Conservation (phyloP, 139 green algal species). For the Mesostigma viride region DNA sequence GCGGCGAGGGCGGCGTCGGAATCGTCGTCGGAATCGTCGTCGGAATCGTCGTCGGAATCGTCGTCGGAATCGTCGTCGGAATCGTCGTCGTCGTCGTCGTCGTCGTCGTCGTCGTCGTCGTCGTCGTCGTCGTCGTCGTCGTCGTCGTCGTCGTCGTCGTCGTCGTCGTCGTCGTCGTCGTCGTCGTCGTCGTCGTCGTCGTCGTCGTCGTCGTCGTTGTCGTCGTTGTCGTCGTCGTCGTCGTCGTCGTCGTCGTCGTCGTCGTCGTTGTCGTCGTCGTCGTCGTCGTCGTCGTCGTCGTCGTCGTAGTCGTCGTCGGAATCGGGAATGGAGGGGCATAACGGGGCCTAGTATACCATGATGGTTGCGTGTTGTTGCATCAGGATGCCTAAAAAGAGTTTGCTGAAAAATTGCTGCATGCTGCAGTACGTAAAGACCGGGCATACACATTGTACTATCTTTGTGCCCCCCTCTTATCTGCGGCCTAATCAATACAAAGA, state of each 20-base stretch:
- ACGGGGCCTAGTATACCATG: too few species aligned
- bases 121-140: conserved; percentile 1
- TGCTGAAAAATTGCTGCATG: too few species aligned
- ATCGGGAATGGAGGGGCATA: too few species aligned
- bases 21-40: background rate
- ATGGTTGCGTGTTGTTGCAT: too few species aligned
- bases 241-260: background rate
- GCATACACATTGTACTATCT: too few species aligned
- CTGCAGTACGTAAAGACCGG: too few species aligned
- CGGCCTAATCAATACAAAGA: too few species aligned
- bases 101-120: background rate
- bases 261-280: background rate
- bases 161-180: too few species aligned
- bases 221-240: background rate
- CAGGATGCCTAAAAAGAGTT: too few species aligned
- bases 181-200: background rate
- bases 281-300: background rate
- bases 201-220: background rate
- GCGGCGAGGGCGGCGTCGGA: too few species aligned
- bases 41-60: background rate
- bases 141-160: background rate
- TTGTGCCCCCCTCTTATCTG: too few species aligned
- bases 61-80: background rate
- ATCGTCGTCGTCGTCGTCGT: background rate
- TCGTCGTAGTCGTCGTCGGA: too few species aligned